Evolutionary conservation across 1,139 yeast genomes (phyloP), one percentile per base, ranked within the genome.

Genomic region (Kluyveromyces marxianus): DNA sequence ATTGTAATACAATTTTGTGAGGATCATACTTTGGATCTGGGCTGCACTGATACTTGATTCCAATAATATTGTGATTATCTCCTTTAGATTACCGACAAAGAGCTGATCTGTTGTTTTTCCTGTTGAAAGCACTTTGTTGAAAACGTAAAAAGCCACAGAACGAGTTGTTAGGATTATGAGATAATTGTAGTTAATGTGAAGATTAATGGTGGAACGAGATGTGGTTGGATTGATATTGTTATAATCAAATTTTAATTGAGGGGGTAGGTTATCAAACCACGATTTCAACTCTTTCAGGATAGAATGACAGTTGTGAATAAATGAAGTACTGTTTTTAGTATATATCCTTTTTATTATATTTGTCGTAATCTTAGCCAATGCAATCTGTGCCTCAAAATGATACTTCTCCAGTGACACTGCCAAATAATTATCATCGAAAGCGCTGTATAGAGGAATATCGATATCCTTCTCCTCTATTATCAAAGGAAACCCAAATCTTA

Each of bases 151-250:
- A 27, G 51, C 40, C 5, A 51, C 54, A 7, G 55, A 52, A 7
- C 55, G 46, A 1, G 55, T 51, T 7, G 55, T 44, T 4, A 52
- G 43, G 7, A 51, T 52, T 21, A 51, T 51, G 30, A 50, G 38
- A 41, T 51, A 52, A 34, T 52, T 51, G 46, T 51, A 51, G 28
- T 52, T 51, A 41, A 51, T 51, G 36, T 52, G 55, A 27, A 52
- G 42, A 28, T 51, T 52, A 37, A 52, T 37, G 3, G 53, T 51
- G 7, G 55, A 44, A 37, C 54, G 40, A 21, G 50, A 39, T 8
- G 39, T 43, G 25, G 35, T 45, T 3, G 47, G 38, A 28, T 44
- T 34, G 31, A 49, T 41, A 35, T 52, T 42, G 25, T 47, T 39
- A 26, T 48, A 39, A 35, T 50, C 50, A 24, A 51, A 41, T 26